Evolutionary conservation across 768 basidiomycete species (phyloP), one percentile per base, ranked within the genome.

Genomic region (Amanita muscaria): DNA sequence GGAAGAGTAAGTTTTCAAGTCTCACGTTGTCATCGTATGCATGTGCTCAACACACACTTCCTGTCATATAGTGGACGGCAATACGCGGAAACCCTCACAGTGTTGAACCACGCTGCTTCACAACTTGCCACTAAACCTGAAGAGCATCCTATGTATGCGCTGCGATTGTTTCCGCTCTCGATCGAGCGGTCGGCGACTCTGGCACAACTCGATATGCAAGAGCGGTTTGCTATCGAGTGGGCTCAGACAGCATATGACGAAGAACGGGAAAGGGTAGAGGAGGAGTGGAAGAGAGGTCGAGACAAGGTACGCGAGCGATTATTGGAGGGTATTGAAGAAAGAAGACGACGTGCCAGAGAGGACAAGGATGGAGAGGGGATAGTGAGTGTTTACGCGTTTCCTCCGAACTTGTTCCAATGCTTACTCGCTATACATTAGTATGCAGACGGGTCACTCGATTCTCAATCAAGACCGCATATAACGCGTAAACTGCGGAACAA

Each of bases 311-410:
- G 84, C 6, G 86, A 89, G 54, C 70, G 88, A 12, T 66, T 91
- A 23, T 60, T 89, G 12, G 88, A 90, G 54, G 86, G 88, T 22
- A 83, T 91, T 51, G 88, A 89, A 59, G 88, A 91, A 56, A 71
- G 88, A 23, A 63, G 88, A 44, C 69, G 79, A 52, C 66, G 83
- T 48, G 88, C 88, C 22, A 67, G 88, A 42, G 88, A 91, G 50
- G 88, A 91, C 66, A 90, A 89, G 57, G 88, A 90, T 48, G 85
- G 87, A 49, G 88, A 91, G 53, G 87, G 84, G n/a, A 80, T 77
- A 12, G 70, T 76, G 32, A 80, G 79, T 42, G 83, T 77, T 80
- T 38, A 45, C 74, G 66, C 23, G 42, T 30, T 42, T 37, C 41
- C 36, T n/a, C 42, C 34, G 35, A 37, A 25, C 44, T 39, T 30